Base-by-base conservation (phyloP, 192 early-diverging fungal species). In the Backusella morwellensis region DNA sequence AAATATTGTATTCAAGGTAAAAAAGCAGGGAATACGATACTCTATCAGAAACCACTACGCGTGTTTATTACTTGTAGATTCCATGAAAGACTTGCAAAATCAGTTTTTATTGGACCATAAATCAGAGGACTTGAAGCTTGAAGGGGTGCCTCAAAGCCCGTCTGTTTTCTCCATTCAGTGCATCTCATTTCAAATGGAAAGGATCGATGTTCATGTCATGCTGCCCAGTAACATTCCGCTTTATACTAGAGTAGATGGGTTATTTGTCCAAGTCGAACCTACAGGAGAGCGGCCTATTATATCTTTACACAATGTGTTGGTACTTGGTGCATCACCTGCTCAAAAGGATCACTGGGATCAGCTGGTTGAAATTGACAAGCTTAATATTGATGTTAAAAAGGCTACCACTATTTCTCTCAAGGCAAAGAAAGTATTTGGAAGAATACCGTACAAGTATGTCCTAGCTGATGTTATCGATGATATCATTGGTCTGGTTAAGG, bases 371-470 rank as follows among this genome's bases (percentile, higher is more conserved):
- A 21, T 36, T 34, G 41, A 75, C 32, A 19, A 66, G 50, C 7
- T 47, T 19, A 26, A 35, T 23, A 3, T 41, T 17, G 23, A 4
- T 66, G 4, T 56, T 26, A 9, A 17, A 15, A 19, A 40, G 11
- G 1, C 41, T 34, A 17, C 38, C 1, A 6, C 19, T 19, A 32
- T 41, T 41, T 11, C 12, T 1, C 6, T 75, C n/a, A 32, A 50
- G 4, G 11, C 36, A 9, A 59, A 32, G 9, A 73, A 59, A 52
- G 7, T 73, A 21, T 59, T 40, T 67, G 36, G 66, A 35, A 47
- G 80, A 66, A 70, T 81, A 41, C 80, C 80, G 14, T 66, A 70
- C 41, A 75, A 75, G 0, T 84, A 74, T 29, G 44, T 81, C 14
- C 7, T 84, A 1, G 38, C 76, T 9, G 47, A 73, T 78, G 50